Percentiles rank a stretch among this genome's conserved stretches.
These are phyloP conservation scores for Rosa chinensis DNA, from an alignment of 306 rosid genomes.

Conservation along the genomic window DNA sequence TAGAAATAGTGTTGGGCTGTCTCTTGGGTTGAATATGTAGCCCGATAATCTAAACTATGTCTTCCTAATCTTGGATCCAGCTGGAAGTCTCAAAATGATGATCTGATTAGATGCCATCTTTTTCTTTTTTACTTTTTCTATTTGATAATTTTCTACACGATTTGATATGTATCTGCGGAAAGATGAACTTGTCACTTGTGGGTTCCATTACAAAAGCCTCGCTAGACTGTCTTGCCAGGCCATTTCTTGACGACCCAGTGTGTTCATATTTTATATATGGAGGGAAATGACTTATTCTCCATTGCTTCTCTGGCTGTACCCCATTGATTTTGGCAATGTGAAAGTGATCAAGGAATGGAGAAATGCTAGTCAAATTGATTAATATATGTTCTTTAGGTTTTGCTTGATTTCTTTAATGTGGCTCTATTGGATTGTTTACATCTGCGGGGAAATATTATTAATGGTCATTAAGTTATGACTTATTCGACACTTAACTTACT, in stretches of 20 bases:
- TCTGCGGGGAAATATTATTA: too few relatives aligned
- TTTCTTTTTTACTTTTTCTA: background rate
- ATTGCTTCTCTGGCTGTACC: slow-evolving; percentile 15
- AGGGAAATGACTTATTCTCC: background rate
- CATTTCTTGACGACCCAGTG: background rate
- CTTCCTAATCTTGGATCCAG: background rate
- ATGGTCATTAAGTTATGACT: too few relatives aligned
- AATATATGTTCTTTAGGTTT: background rate
- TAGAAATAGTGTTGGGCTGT: background rate
- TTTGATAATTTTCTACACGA: background rate
- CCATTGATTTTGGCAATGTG: background rate
- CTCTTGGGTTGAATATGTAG: background rate
- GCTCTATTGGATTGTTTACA: background rate
- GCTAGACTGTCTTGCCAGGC: slow-evolving; percentile 19
- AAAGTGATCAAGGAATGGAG: background rate
- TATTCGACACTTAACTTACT: too few relatives aligned
- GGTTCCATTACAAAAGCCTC: background rate
- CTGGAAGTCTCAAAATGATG: background rate
- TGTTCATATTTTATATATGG: background rate
- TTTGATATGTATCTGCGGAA: background rate
- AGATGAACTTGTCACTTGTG: background rate
- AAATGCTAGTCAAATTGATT: background rate
- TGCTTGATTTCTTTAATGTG: background rate
- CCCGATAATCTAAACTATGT: background rate
- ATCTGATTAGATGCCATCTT: background rate